Evolutionary conservation across 2,329 filamentous ascomycete genomes (phyloP), one percentile per base, ranked within the genome.

Genomic region (Beauveria scarabaeidicola): DNA sequence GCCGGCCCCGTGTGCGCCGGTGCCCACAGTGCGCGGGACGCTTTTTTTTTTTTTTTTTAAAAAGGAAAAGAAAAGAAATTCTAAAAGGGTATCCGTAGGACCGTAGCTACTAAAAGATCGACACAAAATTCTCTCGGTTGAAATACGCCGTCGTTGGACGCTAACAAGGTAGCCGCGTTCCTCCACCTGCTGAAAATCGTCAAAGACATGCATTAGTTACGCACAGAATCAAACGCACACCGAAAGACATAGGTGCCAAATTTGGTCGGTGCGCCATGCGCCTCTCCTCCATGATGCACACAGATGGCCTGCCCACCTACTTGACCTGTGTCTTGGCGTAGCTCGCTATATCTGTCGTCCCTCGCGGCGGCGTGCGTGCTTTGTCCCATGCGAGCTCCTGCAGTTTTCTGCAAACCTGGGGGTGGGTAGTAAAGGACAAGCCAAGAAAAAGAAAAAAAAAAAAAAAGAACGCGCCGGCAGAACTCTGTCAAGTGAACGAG

Each of bases 241-340:
- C 52, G 27, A 36, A 36, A 58, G 47, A 52, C 40, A 58, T 58
- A 27, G 47, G 23, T 41, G 46, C 46, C 36, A 51, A 58, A 27
- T 38, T 58, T 6, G n/a, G 48, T 52, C 27, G 47, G 56, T 58
- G 40, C 29, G 53, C 40, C 53, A 56, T 47, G 53, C 53, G 43
- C 53, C 48, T 52, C 25, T 29, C 23, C 46, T 41, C 23, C 15
- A 32, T n/a, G n/a, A n/a, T n/a, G n/a, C n/a, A n/a, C n/a, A n/a
- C n/a, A n/a, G n/a, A n/a, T n/a, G 27, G 2, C 27, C 27, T 29
- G 27, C 27, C 29, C 11, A 36, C 32, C 32, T 36, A 11, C 32
- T 36, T 36, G 13, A 36, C 32, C 32, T 36, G 32, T 36, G 11
- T 36, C 32, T 36, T 36, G 13, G 32, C 13, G 13, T 11, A 36